Evolutionary conservation across 1,139 yeast genomes (phyloP).

Genomic region (Pichia sp.): DNA sequence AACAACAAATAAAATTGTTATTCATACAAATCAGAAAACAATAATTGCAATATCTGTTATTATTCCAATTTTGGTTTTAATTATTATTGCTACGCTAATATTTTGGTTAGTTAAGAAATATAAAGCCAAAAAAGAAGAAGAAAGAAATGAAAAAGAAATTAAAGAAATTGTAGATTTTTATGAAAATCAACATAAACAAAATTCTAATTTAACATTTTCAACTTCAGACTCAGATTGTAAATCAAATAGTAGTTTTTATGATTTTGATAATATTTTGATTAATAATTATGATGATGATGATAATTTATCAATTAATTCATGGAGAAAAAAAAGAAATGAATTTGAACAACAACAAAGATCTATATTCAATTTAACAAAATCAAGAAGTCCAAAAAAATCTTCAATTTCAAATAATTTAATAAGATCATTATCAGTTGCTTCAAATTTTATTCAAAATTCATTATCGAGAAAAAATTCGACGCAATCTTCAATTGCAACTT

Average conservation of each 20-base stretch:
- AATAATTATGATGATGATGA: constrained; percentile 34
- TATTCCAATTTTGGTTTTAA: constrained; percentile 27
- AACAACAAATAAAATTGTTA: background rate
- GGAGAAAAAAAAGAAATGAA: constrained; percentile 47
- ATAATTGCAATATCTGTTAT: constrained; percentile 29
- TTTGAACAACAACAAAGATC: constrained; percentile 30
- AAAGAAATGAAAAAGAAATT: constrained; percentile 26
- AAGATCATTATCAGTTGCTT: constrained; percentile 25
- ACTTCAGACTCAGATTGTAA: constrained; percentile 21
- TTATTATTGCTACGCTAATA: constrained; percentile 19
- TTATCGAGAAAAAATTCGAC: constrained; percentile 23
- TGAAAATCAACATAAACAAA: constrained; percentile 18
- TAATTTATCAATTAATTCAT: constrained; percentile 41
- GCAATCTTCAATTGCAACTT: constrained; percentile 26
- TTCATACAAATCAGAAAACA: constrained; percentile 19
- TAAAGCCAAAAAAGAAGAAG: constrained; percentile 23
- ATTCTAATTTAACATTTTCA: constrained; percentile 20
- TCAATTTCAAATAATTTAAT: constrained; percentile 16
- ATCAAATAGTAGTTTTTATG: constrained; percentile 2
- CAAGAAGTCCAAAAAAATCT: background rate
- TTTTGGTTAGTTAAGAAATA: constrained; percentile 24
- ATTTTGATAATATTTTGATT: constrained; percentile 19
- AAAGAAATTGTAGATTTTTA: constrained; percentile 30
- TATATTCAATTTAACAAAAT: too few relatives aligned
- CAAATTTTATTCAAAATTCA: constrained; percentile 22